Percentiles rank a stretch among this genome's conserved stretches.
phyloP scores from a whole-genome alignment of 495 filamentous ascomycete species.

The Glarea lozoyensis region DNA sequence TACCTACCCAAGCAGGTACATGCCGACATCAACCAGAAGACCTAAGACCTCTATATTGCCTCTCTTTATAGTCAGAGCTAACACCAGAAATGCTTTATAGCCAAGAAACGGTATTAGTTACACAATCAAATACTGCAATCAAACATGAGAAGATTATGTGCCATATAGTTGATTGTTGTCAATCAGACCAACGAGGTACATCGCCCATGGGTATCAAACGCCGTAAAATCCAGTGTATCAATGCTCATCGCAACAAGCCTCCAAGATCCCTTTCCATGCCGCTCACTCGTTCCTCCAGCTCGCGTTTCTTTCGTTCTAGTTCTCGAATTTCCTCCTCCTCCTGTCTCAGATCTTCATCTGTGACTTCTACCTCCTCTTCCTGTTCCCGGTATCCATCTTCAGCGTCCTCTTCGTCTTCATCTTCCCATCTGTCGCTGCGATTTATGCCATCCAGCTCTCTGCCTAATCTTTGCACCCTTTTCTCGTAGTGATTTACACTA shows the following conservation, averaged over 20 bases:
- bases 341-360: constrained; percentile 62
- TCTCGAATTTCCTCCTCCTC: constrained; percentile 75
- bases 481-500: constrained; percentile 72
- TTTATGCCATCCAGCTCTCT: constrained; percentile 69
- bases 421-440: constrained; percentile 35
- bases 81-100: too few relatives aligned
- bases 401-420: constrained; percentile 32
- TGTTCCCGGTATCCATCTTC: constrained; percentile 25
- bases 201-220: constrained; percentile 8
- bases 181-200: too few relatives aligned
- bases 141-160: too few relatives aligned
- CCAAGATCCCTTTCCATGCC: constrained; percentile 77
- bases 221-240: background rate
- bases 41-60: too few relatives aligned
- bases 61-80: too few relatives aligned
- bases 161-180: too few relatives aligned
- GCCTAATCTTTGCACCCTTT: constrained; percentile 67
- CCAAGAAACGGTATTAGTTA: too few relatives aligned
- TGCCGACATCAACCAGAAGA: too few relatives aligned
- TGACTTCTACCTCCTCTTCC: constrained; percentile 33
- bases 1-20: too few relatives aligned
- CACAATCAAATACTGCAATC: too few relatives aligned
- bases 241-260: constrained; percentile 35
- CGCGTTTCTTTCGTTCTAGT: constrained; percentile 67
- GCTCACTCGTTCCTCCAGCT: constrained; percentile 66